phyloP scores from a whole-genome alignment of 768 basidiomycete genomes.

The Dictyophora rubrovolvata region DNA sequence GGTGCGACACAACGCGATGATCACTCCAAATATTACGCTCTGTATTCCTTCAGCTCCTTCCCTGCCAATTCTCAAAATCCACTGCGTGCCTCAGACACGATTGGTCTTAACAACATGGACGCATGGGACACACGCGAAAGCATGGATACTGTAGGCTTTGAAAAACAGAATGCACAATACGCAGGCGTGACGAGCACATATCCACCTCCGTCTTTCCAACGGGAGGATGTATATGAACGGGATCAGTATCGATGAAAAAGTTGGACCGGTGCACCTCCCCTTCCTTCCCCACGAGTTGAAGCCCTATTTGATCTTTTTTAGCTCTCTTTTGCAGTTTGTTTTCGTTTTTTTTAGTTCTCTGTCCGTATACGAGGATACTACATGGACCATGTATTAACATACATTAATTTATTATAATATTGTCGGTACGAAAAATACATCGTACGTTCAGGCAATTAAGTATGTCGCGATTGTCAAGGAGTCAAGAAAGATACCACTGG shows the following conservation, averaged over 20 bases:
- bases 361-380: neutral
- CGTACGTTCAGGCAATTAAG: conserved; percentile 26
- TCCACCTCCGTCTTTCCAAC: conserved; percentile 19
- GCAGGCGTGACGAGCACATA: conserved; percentile 21
- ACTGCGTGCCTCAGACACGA: conserved; percentile 28
- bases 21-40: conserved; percentile 67
- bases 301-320: neutral
- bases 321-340: conserved; percentile 11
- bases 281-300: too few relatives aligned
- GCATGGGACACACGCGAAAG: conserved; percentile 57
- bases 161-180: conserved; percentile 28
- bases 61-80: conserved; percentile 16
- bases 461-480: too few relatives aligned
- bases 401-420: neutral
- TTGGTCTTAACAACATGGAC: conserved; percentile 49
- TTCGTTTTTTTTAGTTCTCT: neutral
- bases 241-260: conserved; percentile 13
- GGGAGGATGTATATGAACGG: conserved; percentile 15
- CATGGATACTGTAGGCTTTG: conserved; percentile 23
- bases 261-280: conserved; percentile 2
- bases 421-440: too few relatives aligned
- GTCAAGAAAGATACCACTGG: too few relatives aligned
- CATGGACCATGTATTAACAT: neutral
- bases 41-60: conserved; percentile 49
- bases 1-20: conserved; percentile 65